These are phyloP conservation scores for Aspergillus versicolor DNA, from an alignment of 2,329 filamentous ascomycete genomes.

Conservation along the genomic window DNA sequence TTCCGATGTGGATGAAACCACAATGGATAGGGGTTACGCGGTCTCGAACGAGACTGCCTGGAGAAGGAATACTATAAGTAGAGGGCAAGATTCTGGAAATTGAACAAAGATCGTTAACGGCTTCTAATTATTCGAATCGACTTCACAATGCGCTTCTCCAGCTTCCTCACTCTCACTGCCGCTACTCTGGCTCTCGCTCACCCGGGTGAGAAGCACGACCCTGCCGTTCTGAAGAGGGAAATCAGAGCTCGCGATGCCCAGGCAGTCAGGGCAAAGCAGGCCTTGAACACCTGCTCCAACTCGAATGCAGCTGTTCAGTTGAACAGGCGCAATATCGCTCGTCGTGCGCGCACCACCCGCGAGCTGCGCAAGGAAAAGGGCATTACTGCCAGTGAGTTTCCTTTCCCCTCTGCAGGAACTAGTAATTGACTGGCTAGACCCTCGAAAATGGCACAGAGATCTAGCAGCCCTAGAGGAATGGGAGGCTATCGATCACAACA, in stretches of 20 bases:
- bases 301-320: conserved; percentile 24
- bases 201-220: conserved; percentile 33
- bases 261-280: conserved; percentile 24
- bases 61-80: neutral
- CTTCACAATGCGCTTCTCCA: conserved; percentile 26
- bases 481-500: conserved; percentile 41
- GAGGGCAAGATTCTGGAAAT: neutral
- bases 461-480: conserved; percentile 39
- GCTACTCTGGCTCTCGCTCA: conserved; percentile 30
- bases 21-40: conserved; percentile 3
- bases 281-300: conserved; percentile 25
- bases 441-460: conserved; percentile 35
- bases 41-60: neutral
- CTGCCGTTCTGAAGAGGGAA: conserved; percentile 28
- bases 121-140: neutral
- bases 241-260: conserved; percentile 27
- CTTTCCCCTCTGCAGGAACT: neutral
- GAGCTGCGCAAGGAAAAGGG: conserved; percentile 28
- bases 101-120: neutral
- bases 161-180: conserved; percentile 31
- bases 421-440: conserved; percentile 9
- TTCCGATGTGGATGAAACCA: neutral
- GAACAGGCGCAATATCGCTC: conserved; percentile 27
- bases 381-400: conserved; percentile 24
- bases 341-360: conserved; percentile 27